phyloP scores from a whole-genome alignment of 1,139 yeast species.

The Meyerozyma guilliermondii region DNA sequence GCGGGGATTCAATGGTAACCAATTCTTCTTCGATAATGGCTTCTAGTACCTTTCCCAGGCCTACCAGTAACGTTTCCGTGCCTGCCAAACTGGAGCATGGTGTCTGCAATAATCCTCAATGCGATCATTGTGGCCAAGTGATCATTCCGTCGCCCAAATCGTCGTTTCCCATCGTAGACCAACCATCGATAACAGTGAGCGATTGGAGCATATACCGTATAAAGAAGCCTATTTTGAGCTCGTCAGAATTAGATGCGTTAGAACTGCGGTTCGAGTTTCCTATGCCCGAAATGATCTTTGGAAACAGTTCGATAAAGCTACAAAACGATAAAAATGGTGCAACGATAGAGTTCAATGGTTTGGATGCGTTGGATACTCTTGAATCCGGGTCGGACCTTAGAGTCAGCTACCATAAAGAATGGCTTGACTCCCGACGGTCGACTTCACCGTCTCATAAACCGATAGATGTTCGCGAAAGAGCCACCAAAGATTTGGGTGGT shows the following conservation, averaged over 20 bases:
- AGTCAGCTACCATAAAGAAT: constrained; percentile 85
- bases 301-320: constrained; percentile 68
- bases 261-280: constrained; percentile 66
- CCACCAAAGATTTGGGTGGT: constrained; percentile 25
- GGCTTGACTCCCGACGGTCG: constrained; percentile 65
- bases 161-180: constrained; percentile 53
- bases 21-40: constrained; percentile 6
- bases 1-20: constrained; percentile 7
- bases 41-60: constrained; percentile 7
- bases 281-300: constrained; percentile 96
- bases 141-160: constrained; percentile 72
- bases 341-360: constrained; percentile 62
- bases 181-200: constrained; percentile 60
- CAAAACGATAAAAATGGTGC: constrained; percentile 37
- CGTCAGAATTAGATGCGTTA: constrained; percentile 68
- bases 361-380: constrained; percentile 74
- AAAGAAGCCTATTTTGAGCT: constrained; percentile 71
- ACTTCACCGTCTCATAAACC: constrained; percentile 15
- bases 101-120: constrained; percentile 47
- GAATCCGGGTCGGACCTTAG: constrained; percentile 35
- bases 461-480: constrained; percentile 25
- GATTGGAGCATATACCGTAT: constrained; percentile 75
- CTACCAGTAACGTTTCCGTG: constrained; percentile 14
- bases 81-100: constrained; percentile 32
- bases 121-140: constrained; percentile 62